Base-by-base conservation (phyloP, 306 rosid species). In the Dalbergia oliveri region DNA sequence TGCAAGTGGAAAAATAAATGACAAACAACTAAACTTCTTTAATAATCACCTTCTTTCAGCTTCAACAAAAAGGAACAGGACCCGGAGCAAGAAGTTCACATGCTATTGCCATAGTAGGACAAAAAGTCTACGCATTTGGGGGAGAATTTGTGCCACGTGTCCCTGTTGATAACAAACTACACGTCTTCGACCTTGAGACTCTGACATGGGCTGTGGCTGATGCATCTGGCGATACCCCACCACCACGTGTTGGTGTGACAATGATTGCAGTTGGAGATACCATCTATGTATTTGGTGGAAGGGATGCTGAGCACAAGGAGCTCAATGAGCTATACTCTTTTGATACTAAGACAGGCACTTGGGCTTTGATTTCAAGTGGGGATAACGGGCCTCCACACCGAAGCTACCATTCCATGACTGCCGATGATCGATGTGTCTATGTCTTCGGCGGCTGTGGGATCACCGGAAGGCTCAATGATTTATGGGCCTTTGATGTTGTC, bases 51-150 rank as follows among this genome's bases (percentile, higher is more conserved):
- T 54, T 54, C 23, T 54, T 54, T 54, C 60, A 54, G 60, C 60
- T 54, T 54, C 21, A 87, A 63, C 95, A 94, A 78, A 83, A 75
- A 19, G 94, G 95, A 54, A 68, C 33, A 15, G 88, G 89, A 5
- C 97, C 92, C 3, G 98, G 97, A 71, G 92, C 93, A 10, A 86
- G 98, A 85, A 94, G 98, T 74, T 94, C 98, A 18, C 98, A 94
- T 71, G 97, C 98, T 49, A 81, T 91, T 33, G 80, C 97, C 58
- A 60, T 91, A 66, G 89, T 92, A 66, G 97, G 90, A 69, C 88
- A 85, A 5, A 91, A 92, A 77, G 87, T 89, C 53, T 94, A 94
- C 82, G 94, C 83, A 41, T 94, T 94, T 1, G 97, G 97, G 0
- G 97, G 98, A 9, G 98, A 94, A 83, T 92, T 91, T 69, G 59